Conservation (phyloP, 129 eudicot genomes). For the Mikania micrantha region DNA sequence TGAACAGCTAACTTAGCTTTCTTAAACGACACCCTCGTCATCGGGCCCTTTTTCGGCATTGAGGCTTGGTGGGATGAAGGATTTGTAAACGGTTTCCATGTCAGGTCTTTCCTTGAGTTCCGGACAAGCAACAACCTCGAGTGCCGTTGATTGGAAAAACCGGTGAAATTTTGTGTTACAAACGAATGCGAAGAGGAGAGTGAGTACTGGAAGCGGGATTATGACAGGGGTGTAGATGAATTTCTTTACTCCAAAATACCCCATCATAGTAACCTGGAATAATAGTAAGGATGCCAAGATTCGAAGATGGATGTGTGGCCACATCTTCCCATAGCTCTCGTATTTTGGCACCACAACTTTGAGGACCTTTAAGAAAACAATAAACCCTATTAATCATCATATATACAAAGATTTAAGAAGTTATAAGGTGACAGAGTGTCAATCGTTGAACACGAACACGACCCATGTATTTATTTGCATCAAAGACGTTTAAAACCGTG, state of each 20-base stretch:
- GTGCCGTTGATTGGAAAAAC: conserved; percentile 57
- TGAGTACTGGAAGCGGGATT: conserved; percentile 58
- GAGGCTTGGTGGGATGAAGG: conserved; percentile 64
- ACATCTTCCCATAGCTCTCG: conserved; percentile 80
- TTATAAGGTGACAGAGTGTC: too few relatives aligned
- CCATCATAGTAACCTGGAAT: conserved; percentile 74
- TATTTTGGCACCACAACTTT: conserved; percentile 78
- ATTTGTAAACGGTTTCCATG: conserved; percentile 59
- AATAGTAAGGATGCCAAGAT: conserved; percentile 55
- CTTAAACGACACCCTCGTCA: too few relatives aligned
- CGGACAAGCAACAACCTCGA: conserved; percentile 49
- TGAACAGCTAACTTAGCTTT: neutral
- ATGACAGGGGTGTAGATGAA: conserved; percentile 42
- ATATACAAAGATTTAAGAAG: neutral
- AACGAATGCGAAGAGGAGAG: conserved; percentile 50
- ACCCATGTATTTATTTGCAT: neutral
- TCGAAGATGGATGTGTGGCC: conserved; percentile 81
- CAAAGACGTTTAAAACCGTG: neutral
- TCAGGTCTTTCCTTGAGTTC: conserved; percentile 59
- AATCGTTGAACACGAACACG: neutral
- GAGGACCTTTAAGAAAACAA: conserved; percentile 38
- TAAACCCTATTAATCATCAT: too few relatives aligned
- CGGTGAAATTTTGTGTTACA: conserved; percentile 59
- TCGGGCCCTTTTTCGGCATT: conserved; percentile 33
- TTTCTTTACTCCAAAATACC: conserved; percentile 53